Percentiles rank a stretch among this genome's conserved stretches.
Evolutionary conservation across 1,284 basidiomycete species (phyloP).

Genomic region (Tremellales sp.): DNA sequence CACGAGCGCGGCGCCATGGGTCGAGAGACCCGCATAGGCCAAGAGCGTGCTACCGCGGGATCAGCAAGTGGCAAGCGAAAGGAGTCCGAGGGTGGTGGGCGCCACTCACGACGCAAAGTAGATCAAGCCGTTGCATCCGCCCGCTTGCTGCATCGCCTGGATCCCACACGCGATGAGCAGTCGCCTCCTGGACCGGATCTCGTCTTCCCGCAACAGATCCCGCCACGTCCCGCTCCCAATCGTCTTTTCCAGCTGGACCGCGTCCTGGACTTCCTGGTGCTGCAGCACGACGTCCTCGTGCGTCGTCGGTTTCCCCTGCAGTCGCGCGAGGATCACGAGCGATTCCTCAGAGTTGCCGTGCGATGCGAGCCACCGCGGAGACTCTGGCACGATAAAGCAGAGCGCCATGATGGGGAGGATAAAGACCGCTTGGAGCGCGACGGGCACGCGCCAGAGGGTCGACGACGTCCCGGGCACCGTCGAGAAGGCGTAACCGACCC

Average conservation of each 20-base stretch:
- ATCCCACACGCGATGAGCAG: slow-evolving; percentile 44
- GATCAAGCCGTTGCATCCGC: slow-evolving; percentile 40
- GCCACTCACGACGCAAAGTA: slow-evolving; percentile 17
- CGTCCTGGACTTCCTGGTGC: slow-evolving; percentile 30
- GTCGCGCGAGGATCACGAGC: slow-evolving; percentile 24
- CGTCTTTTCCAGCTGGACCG: slow-evolving; percentile 29
- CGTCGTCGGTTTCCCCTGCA: slow-evolving; percentile 17
- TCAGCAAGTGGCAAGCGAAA: slow-evolving; percentile 14
- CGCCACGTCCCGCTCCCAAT: slow-evolving; percentile 30
- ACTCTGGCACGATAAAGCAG: slow-evolving; percentile 33
- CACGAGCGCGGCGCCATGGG: slow-evolving; percentile 28
- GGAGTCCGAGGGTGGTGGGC: not conserved
- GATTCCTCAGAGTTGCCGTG: slow-evolving; percentile 30
- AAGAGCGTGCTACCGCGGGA: too few relatives aligned
- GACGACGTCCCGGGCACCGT: slow-evolving; percentile 19
- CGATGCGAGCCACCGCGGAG: slow-evolving; percentile 36
- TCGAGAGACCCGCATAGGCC: slow-evolving; percentile 23
- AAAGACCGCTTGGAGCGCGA: slow-evolving; percentile 30
- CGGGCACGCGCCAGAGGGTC: slow-evolving; percentile 27
- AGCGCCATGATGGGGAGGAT: slow-evolving; percentile 26
- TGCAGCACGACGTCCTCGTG: slow-evolving; percentile 23
- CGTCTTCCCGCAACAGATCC: slow-evolving; percentile 34
- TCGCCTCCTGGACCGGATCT: slow-evolving; percentile 31
- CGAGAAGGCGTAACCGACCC: slow-evolving; percentile 36
- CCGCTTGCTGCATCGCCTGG: slow-evolving; percentile 46